Evolutionary conservation across 202 grass and related monocot species (phyloP).

Genomic region (Schoenoplectus tabernaemontani): DNA sequence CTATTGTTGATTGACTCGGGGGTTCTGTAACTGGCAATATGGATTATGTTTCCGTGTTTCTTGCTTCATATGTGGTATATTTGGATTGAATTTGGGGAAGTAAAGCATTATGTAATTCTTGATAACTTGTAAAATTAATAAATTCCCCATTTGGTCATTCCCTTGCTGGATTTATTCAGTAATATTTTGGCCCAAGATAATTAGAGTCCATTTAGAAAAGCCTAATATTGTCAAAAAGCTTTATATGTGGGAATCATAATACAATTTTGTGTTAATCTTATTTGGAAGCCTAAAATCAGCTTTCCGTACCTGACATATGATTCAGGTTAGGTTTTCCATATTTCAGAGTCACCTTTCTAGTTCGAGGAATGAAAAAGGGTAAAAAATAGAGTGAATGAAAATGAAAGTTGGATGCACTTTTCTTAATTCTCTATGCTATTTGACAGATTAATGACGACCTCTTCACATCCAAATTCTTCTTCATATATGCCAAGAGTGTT

Average conservation of each 20-base stretch:
- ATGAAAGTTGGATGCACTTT: not conserved
- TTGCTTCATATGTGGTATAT: not conserved
- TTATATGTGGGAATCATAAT: not conserved
- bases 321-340: not conserved
- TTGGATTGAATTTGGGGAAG: not conserved
- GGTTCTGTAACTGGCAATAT: not conserved
- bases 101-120: not conserved
- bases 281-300: not conserved
- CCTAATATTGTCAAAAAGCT: not conserved
- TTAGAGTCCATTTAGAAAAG: no score
- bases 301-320: not conserved
- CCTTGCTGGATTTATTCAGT: not conserved
- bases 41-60: not conserved
- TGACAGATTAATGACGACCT: conserved; percentile 3
- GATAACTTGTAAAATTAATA: not conserved
- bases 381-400: conserved; percentile 1
- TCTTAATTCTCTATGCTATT: not conserved
- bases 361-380: not conserved
- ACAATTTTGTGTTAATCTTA: not conserved
- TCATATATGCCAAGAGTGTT: not conserved
- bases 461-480: not conserved
- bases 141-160: not conserved
- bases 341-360: not conserved
- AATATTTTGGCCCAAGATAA: not conserved
- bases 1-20: not conserved